Evolutionary conservation across 2,329 filamentous ascomycete genomes (phyloP), one percentile per base, ranked within the genome.

Genomic region (Gremmenia infestans): DNA sequence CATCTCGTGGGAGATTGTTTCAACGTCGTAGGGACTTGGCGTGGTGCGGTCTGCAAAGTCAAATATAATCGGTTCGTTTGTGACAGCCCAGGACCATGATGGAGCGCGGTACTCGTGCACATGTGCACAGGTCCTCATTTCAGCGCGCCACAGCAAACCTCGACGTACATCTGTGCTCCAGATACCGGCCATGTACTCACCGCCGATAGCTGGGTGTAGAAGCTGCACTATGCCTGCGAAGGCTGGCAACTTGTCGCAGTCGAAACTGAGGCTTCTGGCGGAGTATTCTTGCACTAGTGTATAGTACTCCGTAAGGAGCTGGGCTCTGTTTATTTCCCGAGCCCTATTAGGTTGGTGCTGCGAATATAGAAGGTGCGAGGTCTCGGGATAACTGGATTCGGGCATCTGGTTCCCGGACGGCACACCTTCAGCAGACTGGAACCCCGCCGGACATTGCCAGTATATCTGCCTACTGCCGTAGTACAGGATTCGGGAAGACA

Each of bases 121-220:
- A 11, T 42, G 39, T 19, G 17, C 9, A 17, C 39, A 42, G 8
- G 15, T n/a, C 12, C 2, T 11, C 15, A 42, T 42, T 19, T 42
- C 39, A 3, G 15, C 39, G 9, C 17, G 17, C 39, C 39, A 42
- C 12, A 42, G 39, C 15, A 42, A 19, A 12, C 39, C 39, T 11
- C 9, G 57, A 8, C 58, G 17, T 15, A 66, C 46, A 7, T 60
- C 60, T 3, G 37, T 54, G n/a, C 52, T 57, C 66, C 65, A 68
- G 14, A 68, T 40, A 0, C 65, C 65, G 8, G 60, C 62, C 2
- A 68, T 22, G 48, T 68, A 67, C 11, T 52, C 56, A 15, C 54
- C 59, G 2, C 51, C 40, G 2, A 56, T 59, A 11, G 52, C 28
- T 7, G 42, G 22, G 17, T 43, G 52, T 2, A 65, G 37, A 12